Conservation (phyloP, 176 grass and related monocot genomes). For the Carex cristatella region DNA sequence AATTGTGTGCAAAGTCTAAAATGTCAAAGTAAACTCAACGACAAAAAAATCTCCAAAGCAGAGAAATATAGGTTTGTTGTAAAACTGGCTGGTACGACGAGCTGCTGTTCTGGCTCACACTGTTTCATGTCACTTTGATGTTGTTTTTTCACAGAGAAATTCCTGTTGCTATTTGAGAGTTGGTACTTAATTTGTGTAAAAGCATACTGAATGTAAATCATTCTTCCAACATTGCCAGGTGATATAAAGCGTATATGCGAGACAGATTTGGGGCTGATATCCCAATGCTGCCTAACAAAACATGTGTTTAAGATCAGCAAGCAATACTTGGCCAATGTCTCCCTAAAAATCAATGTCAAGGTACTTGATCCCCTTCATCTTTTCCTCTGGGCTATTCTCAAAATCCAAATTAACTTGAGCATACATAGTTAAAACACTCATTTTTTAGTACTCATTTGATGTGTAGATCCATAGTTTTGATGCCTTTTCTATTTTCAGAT, state of each 20-base stretch:
- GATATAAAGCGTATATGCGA: conserved; percentile 99
- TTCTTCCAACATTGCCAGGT: conserved; percentile 43
- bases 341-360: conserved; percentile 99
- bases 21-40: not conserved
- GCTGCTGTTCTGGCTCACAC: not conserved
- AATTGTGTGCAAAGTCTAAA: not conserved
- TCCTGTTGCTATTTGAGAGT: not conserved
- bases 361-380: conserved; percentile 29
- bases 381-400: not conserved
- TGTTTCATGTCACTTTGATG: not conserved
- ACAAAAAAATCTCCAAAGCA: not conserved
- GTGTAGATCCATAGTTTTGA: not conserved
- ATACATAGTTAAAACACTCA: not conserved
- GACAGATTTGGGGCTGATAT: conserved; percentile 95
- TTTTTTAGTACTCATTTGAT: conserved; percentile 1
- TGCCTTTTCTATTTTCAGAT: conserved; percentile 52
- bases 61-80: not conserved
- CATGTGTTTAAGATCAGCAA: conserved; percentile 99
- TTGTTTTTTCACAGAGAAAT: not conserved
- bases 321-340: conserved; percentile 98
- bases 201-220: not conserved
- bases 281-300: conserved; percentile 98
- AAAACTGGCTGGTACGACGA: not conserved
- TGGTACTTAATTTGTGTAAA: not conserved
- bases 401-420: not conserved